Evolutionary conservation across 2,329 filamentous ascomycete genomes (phyloP).

Genomic region (Colletotrichum viniferum): DNA sequence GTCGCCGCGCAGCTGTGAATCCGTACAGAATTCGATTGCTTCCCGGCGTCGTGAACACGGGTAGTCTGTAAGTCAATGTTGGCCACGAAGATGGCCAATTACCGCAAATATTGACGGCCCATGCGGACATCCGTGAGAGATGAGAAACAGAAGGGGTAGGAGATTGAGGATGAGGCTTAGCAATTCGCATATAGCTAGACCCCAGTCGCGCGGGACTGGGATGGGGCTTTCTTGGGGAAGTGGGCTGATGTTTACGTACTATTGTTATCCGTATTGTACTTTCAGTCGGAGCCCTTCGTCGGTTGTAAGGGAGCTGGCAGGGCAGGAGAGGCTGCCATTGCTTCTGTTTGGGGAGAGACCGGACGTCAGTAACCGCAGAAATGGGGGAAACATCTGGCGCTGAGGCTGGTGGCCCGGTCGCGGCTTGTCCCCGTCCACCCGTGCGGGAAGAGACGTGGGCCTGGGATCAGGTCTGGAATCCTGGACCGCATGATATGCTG

Average conservation of each 20-base stretch:
- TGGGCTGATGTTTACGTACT: slow-evolving; percentile 4
- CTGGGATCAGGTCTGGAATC: background rate
- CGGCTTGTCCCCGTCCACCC: background rate
- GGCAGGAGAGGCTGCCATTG: background rate
- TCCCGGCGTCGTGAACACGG: background rate
- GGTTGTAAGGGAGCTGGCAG: background rate
- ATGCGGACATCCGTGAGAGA: slow-evolving; percentile 1
- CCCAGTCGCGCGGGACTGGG: background rate
- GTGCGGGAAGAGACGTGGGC: background rate
- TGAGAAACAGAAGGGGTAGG: background rate
- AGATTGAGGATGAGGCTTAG: slow-evolving; percentile 2
- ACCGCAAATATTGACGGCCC: background rate
- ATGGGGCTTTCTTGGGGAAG: background rate
- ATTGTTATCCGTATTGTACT: background rate
- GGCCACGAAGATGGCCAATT: background rate
- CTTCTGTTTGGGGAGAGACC: background rate
- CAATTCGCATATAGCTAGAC: background rate
- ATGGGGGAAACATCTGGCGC: background rate
- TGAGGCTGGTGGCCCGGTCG: background rate
- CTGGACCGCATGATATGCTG: background rate
- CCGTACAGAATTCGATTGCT: background rate
- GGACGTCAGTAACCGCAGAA: background rate
- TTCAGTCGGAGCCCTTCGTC: background rate
- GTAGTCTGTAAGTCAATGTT: background rate
- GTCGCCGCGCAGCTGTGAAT: background rate